Percentiles rank a stretch among this genome's conserved stretches.
phyloP scores from a whole-genome alignment of 805 yeast species.

The Starmerella tilneyi region DNA sequence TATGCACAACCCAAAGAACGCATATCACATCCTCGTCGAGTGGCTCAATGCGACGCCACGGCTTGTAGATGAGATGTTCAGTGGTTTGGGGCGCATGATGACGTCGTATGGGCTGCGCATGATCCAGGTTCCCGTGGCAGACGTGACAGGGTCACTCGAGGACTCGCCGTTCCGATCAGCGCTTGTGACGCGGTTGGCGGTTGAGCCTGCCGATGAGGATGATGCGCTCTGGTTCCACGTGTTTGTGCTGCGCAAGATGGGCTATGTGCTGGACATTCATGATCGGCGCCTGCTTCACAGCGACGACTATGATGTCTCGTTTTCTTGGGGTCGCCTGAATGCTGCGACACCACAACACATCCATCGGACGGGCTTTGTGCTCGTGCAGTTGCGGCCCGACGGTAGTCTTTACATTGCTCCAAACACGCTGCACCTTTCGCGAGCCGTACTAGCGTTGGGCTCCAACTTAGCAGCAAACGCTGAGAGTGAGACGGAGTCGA shows the following conservation, averaged over 20 bases:
- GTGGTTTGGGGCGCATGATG: constrained; percentile 69
- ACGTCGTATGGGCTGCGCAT: constrained; percentile 71
- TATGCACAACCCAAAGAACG: constrained; percentile 88
- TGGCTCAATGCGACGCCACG: constrained; percentile 90
- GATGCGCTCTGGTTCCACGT: constrained; percentile 55
- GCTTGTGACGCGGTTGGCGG: constrained; percentile 52
- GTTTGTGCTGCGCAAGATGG: constrained; percentile 55
- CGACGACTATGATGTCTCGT: constrained; percentile 51
- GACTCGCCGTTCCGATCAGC: constrained; percentile 83
- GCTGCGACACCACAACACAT: constrained; percentile 65
- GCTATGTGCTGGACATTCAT: constrained; percentile 57
- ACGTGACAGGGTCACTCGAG: constrained; percentile 62
- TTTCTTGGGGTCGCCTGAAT: constrained; percentile 66
- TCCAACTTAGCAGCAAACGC: constrained; percentile 18
- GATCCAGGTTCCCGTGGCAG: constrained; percentile 88
- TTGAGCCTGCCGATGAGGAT: constrained; percentile 39
- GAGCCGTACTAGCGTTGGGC: constrained; percentile 29
- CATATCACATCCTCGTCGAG: constrained; percentile 81
- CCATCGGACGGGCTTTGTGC: constrained; percentile 78
- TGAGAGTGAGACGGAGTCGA: constrained; percentile 18
- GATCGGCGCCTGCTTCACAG: constrained; percentile 50
- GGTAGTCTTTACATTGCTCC: constrained; percentile 79
- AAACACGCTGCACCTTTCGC: constrained; percentile 68
- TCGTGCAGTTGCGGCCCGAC: constrained; percentile 72
- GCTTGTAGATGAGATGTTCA: constrained; percentile 66